Percentiles rank a stretch among this genome's conserved stretches.
These are phyloP conservation scores for Pichia sp. DNA, from an alignment of 1,139 yeast genomes.

Conservation along the genomic window DNA sequence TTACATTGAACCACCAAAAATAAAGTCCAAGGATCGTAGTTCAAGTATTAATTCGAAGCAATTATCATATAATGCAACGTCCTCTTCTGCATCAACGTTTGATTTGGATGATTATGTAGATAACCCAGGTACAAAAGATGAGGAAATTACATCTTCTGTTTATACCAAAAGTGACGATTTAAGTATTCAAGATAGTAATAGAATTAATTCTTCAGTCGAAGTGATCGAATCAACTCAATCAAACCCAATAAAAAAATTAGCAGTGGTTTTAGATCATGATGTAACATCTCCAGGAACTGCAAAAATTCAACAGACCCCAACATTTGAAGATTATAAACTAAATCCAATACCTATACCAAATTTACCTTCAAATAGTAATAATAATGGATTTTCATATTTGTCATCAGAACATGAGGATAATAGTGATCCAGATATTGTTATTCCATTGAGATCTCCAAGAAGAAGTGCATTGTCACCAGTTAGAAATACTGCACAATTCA, in stretches of 20 bases:
- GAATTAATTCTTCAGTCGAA: neutral
- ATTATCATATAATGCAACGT: conserved; percentile 1
- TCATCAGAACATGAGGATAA: neutral
- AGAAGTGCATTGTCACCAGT: conserved; percentile 15
- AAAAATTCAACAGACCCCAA: conserved; percentile 2
- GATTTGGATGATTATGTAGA: conserved; percentile 15
- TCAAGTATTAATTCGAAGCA: neutral
- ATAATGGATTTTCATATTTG: neutral
- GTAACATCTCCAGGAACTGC: conserved; percentile 3
- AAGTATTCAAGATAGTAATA: neutral
- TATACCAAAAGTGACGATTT: conserved; percentile 1
- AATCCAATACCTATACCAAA: conserved; percentile 6
- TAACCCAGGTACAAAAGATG: conserved; percentile 1
- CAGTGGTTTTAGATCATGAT: conserved; percentile 6
- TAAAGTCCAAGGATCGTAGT: neutral
- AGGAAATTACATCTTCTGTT: conserved; percentile 3
- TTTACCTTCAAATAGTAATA: neutral
- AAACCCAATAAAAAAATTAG: conserved; percentile 10
- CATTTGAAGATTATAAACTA: neutral
- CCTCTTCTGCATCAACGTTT: conserved; percentile 14
- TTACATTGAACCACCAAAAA: neutral
- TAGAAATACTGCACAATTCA: conserved; percentile 16
- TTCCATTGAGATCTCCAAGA: conserved; percentile 19
- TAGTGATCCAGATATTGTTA: conserved; percentile 8
- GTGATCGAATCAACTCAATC: neutral